Base-by-base conservation (phyloP, 2,329 filamentous ascomycete genomes). In the Parascedosporium putredinis region DNA sequence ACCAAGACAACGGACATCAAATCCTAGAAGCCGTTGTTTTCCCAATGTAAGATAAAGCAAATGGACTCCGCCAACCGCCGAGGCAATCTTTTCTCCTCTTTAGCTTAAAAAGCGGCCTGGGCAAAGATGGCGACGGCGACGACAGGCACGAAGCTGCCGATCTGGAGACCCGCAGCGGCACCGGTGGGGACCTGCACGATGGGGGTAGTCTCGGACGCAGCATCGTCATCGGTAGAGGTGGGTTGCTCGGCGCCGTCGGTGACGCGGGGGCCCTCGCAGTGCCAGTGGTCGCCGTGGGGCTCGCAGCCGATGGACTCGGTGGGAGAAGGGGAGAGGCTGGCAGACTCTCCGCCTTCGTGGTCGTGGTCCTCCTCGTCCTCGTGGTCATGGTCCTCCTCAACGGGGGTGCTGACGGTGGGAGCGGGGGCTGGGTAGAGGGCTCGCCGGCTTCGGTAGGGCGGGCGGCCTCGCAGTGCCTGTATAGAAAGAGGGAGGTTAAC, bases 201-300 rank as follows among this genome's bases (percentile, higher is more conserved):
- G 25, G 44, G 18, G 25, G 44, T 31, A 46, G 44, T 27, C 25
- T 46, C 4, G 24, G 44, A 38, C n/a, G 34, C 14, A 43, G 36
- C 25, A 12, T 18, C 38, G 23, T 10, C 27, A 6, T 44, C 47
- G 36, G 9, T 40, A 16, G 18, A 8, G 20, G 8, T 34, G 31
- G 29, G 22, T 31, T 36, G 20, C 18, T 42, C 29, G 22, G 29
- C 14, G 44, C 27, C 44, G 16, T 33, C 47, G 27, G 12, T 25
- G 36, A 23, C 24, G 4, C 24, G 14, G 29, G 56, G 50, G 38
- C 52, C 56, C 29, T 57, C 54, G 52, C 58, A 60, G 53, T 60
- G 58, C 56, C 53, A 70, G 58, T 70, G 67, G 53, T 71, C 67
- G 8, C 60, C 63, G 47, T 70, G 67, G 9, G 67, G 55, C 34